A percentile compares a stretch with the other conserved stretches of the same genome.
phyloP scores from a whole-genome alignment of 805 yeast genomes.

The Millerozyma acaciae region DNA sequence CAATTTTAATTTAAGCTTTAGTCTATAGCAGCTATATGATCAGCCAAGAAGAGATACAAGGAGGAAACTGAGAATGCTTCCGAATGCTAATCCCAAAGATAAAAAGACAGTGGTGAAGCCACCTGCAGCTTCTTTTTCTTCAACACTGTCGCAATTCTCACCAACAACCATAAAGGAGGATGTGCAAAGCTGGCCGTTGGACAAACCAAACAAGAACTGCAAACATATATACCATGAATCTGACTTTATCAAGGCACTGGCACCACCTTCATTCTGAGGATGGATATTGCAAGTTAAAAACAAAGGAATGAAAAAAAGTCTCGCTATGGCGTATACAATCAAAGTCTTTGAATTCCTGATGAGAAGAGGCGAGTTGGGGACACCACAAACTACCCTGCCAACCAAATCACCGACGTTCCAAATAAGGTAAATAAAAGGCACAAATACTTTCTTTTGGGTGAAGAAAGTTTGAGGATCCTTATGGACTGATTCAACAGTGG shows the following conservation, averaged over 20 bases:
- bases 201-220: slow-evolving; percentile 77
- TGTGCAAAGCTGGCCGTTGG: slow-evolving; percentile 84
- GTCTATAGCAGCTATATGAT: no score
- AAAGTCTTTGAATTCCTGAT: slow-evolving; percentile 42
- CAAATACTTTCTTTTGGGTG: slow-evolving; percentile 45
- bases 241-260: slow-evolving; percentile 43
- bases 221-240: slow-evolving; percentile 65
- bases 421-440: slow-evolving; percentile 73
- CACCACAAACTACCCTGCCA: slow-evolving; percentile 71
- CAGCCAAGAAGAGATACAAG: slow-evolving; percentile 45
- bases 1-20: no score
- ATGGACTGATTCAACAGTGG: slow-evolving; percentile 53
- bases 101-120: slow-evolving; percentile 84
- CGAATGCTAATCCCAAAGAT: slow-evolving; percentile 72
- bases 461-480: slow-evolving; percentile 27
- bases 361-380: slow-evolving; percentile 30
- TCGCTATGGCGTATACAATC: slow-evolving; percentile 49
- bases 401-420: slow-evolving; percentile 90
- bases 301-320: slow-evolving; percentile 65
- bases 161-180: slow-evolving; percentile 77
- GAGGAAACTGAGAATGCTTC: slow-evolving; percentile 71
- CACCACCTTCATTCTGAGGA: slow-evolving; percentile 24
- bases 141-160: slow-evolving; percentile 51
- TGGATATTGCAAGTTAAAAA: slow-evolving; percentile 65
- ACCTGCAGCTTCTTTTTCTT: slow-evolving; percentile 87